A percentile compares a stretch with the other conserved stretches of the same genome.
These are phyloP conservation scores for Fusarium scirpi DNA, from an alignment of 2,329 filamentous ascomycete genomes.

Conservation along the genomic window DNA sequence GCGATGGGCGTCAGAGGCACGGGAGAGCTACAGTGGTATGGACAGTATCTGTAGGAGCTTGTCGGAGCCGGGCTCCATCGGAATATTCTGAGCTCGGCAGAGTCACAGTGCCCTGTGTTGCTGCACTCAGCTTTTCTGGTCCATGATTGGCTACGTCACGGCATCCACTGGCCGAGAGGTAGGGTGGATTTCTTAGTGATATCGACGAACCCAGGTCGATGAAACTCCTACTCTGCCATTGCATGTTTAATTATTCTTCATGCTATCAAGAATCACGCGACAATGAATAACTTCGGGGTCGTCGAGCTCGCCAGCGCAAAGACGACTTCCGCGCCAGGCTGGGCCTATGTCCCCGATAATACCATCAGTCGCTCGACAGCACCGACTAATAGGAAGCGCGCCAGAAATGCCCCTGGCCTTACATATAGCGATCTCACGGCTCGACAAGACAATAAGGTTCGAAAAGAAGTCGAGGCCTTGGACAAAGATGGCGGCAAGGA, in stretches of 20 bases:
- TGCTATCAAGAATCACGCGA: slow-evolving; percentile 21
- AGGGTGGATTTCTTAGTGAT: slow-evolving; percentile 38
- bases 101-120: slow-evolving; percentile 17
- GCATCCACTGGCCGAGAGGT: slow-evolving; percentile 19
- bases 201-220: slow-evolving; percentile 6
- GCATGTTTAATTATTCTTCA: slow-evolving; percentile 9
- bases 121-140: slow-evolving; percentile 23
- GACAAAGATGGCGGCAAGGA: slow-evolving; percentile 84
- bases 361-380: slow-evolving; percentile 68
- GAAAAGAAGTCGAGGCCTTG: slow-evolving; percentile 84
- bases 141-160: slow-evolving; percentile 47
- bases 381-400: slow-evolving; percentile 76
- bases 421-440: slow-evolving; percentile 76
- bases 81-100: slow-evolving; percentile 45
- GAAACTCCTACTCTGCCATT: background rate
- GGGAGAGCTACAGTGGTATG: slow-evolving; percentile 16
- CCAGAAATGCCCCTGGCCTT: slow-evolving; percentile 65
- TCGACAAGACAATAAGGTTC: slow-evolving; percentile 84
- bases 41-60: slow-evolving; percentile 9
- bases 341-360: slow-evolving; percentile 90
- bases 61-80: slow-evolving; percentile 41
- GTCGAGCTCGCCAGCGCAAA: slow-evolving; percentile 82
- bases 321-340: slow-evolving; percentile 81
- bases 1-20: slow-evolving; percentile 40
- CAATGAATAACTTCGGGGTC: slow-evolving; percentile 79